Conservation (phyloP, 2,329 filamentous ascomycete species). For the Neofusicoccum sp. region DNA sequence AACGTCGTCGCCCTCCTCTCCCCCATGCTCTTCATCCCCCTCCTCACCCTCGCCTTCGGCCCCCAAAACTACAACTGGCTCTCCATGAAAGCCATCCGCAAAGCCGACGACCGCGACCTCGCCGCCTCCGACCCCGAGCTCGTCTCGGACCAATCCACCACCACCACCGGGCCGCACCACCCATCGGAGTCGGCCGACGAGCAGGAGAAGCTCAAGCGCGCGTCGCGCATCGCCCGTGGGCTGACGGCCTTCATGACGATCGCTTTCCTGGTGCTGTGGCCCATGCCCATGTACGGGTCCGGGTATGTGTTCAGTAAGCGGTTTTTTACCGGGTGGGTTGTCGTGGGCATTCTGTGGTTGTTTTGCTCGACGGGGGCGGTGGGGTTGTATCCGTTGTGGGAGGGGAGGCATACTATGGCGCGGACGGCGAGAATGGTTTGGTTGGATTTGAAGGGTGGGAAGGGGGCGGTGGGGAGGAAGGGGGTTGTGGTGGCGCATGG, state of each 20-base stretch:
- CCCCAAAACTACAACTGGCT: conserved; percentile 80
- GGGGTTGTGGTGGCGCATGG: background rate
- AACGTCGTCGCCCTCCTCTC: conserved; percentile 81
- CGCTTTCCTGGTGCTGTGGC: conserved; percentile 77
- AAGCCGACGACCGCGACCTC: conserved; percentile 74
- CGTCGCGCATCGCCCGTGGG: conserved; percentile 53
- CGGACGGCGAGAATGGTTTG: conserved; percentile 62
- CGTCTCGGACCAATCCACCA: conserved; percentile 43
- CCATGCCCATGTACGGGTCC: conserved; percentile 84
- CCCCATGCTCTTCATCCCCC: conserved; percentile 69
- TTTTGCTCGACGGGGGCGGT: conserved; percentile 71
- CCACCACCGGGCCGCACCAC: background rate
- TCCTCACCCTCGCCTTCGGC: conserved; percentile 71
- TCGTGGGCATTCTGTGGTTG: conserved; percentile 68
- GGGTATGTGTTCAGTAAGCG: conserved; percentile 77
- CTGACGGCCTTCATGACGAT: conserved; percentile 66
- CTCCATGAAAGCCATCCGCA: conserved; percentile 76
- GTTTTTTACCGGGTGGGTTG: conserved; percentile 82
- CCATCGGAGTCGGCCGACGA: conserved; percentile 28
- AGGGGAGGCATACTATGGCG: conserved; percentile 67
- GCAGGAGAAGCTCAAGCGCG: conserved; percentile 42
- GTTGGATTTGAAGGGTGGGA: conserved; percentile 50
- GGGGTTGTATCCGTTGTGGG: conserved; percentile 77
- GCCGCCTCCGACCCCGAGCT: conserved; percentile 61
- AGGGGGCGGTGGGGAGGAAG: background rate